Evolutionary conservation across 1,284 basidiomycete species (phyloP).

Genomic region (Caloboletus inedulis): DNA sequence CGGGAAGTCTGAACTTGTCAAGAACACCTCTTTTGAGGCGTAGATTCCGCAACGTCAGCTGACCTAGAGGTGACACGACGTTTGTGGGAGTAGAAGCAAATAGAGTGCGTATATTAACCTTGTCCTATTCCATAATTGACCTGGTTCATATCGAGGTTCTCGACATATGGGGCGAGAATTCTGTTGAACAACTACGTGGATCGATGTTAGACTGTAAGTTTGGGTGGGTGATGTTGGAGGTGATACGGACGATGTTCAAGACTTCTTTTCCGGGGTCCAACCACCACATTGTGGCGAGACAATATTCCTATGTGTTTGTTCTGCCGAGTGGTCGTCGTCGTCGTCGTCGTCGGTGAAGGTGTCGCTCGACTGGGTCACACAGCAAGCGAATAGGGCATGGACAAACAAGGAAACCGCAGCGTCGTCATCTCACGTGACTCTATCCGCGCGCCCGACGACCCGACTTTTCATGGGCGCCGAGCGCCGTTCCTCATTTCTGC

Average conservation of each 20-base stretch:
- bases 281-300: conserved; percentile 64
- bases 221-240: neutral
- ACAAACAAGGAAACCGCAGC: conserved; percentile 26
- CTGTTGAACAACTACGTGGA: conserved; percentile 76
- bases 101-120: conserved; percentile 45
- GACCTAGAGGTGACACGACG: conserved; percentile 50
- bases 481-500: neutral
- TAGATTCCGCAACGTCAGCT: conserved; percentile 79
- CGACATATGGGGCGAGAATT: conserved; percentile 93
- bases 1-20: conserved; percentile 94
- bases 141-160: conserved; percentile 93
- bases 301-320: conserved; percentile 4
- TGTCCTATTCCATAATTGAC: conserved; percentile 94
- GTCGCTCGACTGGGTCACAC: neutral
- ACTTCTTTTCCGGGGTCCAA: conserved; percentile 76
- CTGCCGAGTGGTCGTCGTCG: neutral
- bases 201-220: neutral
- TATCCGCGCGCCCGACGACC: too few species aligned
- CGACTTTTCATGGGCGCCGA: neutral
- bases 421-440: conserved; percentile 33
- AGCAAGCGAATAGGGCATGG: conserved; percentile 31
- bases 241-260: conserved; percentile 60
- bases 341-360: neutral
- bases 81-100: conserved; percentile 1
- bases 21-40: conserved; percentile 92